Percentiles rank a stretch among this genome's conserved stretches.
These are phyloP conservation scores for Leccinum arenicola DNA, from an alignment of 768 basidiomycete species.

Conservation along the genomic window DNA sequence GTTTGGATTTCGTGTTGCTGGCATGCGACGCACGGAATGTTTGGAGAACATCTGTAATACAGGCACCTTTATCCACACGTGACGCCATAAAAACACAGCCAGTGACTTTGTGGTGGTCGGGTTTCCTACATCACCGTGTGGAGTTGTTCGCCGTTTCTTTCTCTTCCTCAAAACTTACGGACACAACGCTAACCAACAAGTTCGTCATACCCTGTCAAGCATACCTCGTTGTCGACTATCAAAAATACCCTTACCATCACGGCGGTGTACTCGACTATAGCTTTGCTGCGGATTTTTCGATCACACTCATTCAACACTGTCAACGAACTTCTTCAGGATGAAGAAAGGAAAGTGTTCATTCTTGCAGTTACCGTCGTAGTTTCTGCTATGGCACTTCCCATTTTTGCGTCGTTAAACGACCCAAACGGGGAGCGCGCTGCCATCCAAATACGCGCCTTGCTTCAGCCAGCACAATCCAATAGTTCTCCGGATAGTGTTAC, in stretches of 20 bases:
- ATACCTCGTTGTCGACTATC: not conserved
- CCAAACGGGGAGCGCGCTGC: constrained; percentile 12
- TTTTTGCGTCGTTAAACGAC: constrained; percentile 21
- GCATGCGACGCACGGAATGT: no score
- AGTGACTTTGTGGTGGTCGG: not conserved
- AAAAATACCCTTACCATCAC: constrained; percentile 8
- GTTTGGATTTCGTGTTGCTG: not conserved
- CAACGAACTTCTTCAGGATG: constrained; percentile 20
- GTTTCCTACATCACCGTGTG: constrained; percentile 19
- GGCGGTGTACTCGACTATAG: constrained; percentile 8
- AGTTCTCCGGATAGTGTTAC: not conserved
- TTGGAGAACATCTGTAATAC: not conserved
- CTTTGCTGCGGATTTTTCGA: constrained; percentile 25
- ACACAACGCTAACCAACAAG: not conserved
- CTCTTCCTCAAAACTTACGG: not conserved
- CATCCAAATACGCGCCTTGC: constrained; percentile 18
- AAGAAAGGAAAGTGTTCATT: constrained; percentile 23
- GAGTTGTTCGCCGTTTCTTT: not conserved
- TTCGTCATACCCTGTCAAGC: not conserved
- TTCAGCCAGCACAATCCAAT: not conserved
- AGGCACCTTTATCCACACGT: constrained; percentile 16
- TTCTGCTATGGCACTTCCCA: constrained; percentile 26
- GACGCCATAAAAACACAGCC: constrained; percentile 20
- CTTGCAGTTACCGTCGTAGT: constrained; percentile 25
- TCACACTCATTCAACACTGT: constrained; percentile 18